Evolutionary conservation across 371 early-diverging fungal species (phyloP).

Genomic region (Coemansia sp.): DNA sequence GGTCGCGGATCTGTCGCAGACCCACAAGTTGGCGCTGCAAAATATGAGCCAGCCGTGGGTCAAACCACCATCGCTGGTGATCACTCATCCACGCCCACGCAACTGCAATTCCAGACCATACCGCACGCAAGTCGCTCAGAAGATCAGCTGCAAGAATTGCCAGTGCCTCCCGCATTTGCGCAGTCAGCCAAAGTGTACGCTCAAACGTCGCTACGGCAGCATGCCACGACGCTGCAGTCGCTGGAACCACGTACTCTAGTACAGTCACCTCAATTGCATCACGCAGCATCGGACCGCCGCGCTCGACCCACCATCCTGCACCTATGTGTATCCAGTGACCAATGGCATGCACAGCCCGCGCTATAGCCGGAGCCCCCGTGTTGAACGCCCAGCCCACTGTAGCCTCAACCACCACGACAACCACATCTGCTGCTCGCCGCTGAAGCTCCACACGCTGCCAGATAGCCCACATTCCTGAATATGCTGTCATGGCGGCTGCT

Average conservation of each 20-base stretch:
- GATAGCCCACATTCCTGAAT: neutral
- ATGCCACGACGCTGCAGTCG: neutral
- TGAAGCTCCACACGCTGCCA: conserved; percentile 6
- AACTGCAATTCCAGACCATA: conserved; percentile 1
- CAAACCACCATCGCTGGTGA: conserved; percentile 29
- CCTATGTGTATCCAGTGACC: neutral
- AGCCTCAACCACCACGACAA: conserved; percentile 17
- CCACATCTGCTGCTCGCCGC: conserved; percentile 5
- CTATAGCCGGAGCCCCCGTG: conserved; percentile 16
- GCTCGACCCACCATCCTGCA: conserved; percentile 29
- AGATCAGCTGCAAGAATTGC: conserved; percentile 14
- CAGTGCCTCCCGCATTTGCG: conserved; percentile 11
- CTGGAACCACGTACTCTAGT: conserved; percentile 18
- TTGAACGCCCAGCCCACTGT: conserved; percentile 33
- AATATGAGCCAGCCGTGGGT: neutral
- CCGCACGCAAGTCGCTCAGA: neutral
- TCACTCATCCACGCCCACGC: conserved; percentile 4
- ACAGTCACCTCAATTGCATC: conserved; percentile 23
- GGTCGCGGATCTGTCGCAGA: neutral
- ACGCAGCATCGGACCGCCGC: conserved; percentile 17
- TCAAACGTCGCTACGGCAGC: neutral
- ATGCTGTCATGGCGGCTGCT: neutral
- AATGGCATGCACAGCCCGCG: neutral
- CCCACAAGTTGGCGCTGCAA: neutral
- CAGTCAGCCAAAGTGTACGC: conserved; percentile 21